phyloP scores from a whole-genome alignment of 257 asterid genomes.

The Petunia secreta region DNA sequence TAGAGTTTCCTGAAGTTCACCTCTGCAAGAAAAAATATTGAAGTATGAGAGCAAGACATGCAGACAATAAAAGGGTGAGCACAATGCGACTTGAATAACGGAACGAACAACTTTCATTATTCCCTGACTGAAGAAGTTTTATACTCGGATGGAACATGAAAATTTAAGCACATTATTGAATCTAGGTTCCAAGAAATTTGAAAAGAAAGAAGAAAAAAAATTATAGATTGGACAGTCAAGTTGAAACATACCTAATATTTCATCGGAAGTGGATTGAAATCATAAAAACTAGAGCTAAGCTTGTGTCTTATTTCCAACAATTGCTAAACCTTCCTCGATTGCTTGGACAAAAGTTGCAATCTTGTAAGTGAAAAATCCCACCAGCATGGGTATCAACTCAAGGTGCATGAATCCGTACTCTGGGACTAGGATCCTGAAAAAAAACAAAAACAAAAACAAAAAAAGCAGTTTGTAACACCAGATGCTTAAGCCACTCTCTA shows the following conservation, averaged over 20 bases:
- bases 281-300: constrained; percentile 28
- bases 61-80: background rate
- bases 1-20: background rate
- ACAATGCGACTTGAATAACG: too few species aligned
- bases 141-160: background rate
- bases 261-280: background rate
- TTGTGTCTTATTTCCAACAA: constrained; percentile 44
- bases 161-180: background rate
- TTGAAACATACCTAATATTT: constrained; percentile 14
- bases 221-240: background rate
- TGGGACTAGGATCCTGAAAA: constrained; percentile 76
- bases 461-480: background rate
- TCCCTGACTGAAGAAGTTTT: background rate
- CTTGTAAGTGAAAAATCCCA: constrained; percentile 95
- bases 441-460: background rate
- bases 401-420: constrained; percentile 82
- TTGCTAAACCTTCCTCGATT: constrained; percentile 59
- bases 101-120: background rate
- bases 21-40: constrained; percentile 16
- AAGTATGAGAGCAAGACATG: background rate
- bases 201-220: background rate
- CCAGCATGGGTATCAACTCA: constrained; percentile 84
- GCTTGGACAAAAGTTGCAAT: constrained; percentile 80
- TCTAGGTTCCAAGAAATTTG: background rate
- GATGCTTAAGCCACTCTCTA: background rate